Percentiles rank a stretch among this genome's conserved stretches.
Evolutionary conservation across 495 filamentous ascomycete species (phyloP).

Genomic region (Hypoxylon crocopeplum): DNA sequence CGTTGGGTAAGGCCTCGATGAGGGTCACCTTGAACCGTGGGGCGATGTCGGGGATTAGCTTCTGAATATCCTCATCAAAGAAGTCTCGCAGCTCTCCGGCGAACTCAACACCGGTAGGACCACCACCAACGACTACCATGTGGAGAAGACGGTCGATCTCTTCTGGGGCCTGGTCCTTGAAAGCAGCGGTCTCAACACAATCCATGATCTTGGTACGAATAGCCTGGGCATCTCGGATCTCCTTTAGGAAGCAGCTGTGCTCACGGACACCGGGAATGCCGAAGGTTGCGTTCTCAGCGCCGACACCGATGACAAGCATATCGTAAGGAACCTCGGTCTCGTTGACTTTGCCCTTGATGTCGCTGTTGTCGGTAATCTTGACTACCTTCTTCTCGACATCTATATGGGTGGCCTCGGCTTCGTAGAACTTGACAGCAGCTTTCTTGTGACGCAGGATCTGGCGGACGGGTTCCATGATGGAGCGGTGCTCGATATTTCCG

Average conservation of each 20-base stretch:
- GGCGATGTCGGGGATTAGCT: slow-evolving; percentile 95
- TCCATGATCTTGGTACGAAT: slow-evolving; percentile 99
- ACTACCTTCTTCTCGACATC: slow-evolving; percentile 90
- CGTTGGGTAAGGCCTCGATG: slow-evolving; percentile 97
- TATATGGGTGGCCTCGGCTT: slow-evolving; percentile 96
- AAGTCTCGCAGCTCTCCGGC: slow-evolving; percentile 98
- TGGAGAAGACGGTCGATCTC: slow-evolving; percentile 94
- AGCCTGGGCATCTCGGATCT: slow-evolving; percentile 91
- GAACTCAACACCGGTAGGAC: slow-evolving; percentile 97
- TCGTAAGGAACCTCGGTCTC: slow-evolving; percentile 95
- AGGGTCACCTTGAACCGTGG: slow-evolving; percentile 96
- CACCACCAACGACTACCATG: slow-evolving; percentile 99
- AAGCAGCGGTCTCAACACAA: slow-evolving; percentile 96
- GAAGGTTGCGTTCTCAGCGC: slow-evolving; percentile 98
- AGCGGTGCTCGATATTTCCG: slow-evolving; percentile 96
- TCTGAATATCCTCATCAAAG: slow-evolving; percentile 95
- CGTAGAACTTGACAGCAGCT: slow-evolving; percentile 91
- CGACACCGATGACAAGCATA: slow-evolving; percentile 96
- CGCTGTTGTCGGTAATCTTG: slow-evolving; percentile 87
- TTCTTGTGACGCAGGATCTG: slow-evolving; percentile 94
- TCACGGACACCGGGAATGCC: slow-evolving; percentile 95
- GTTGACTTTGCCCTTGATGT: slow-evolving; percentile 83
- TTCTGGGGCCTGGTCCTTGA: slow-evolving; percentile 93
- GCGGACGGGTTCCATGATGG: slow-evolving; percentile 98
- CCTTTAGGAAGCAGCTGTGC: slow-evolving; percentile 97